These are phyloP conservation scores for Phylloporus gajari DNA, from an alignment of 1,284 basidiomycete genomes.

Conservation along the genomic window DNA sequence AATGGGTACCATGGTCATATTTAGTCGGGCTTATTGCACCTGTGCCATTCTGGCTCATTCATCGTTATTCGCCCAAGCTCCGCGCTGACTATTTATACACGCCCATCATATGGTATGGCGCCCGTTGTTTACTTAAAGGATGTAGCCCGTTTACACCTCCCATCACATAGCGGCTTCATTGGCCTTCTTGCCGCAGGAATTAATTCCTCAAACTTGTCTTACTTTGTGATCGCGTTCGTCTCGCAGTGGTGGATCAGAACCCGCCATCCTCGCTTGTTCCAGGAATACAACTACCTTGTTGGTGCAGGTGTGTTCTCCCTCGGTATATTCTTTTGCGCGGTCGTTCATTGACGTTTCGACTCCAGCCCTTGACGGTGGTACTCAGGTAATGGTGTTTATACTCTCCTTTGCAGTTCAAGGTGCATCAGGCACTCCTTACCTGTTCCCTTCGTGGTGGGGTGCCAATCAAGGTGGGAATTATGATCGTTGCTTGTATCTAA, in stretches of 20 bases:
- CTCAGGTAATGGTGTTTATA: conserved; percentile 77
- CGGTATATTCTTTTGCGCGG: neutral
- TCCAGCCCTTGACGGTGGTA: conserved; percentile 70
- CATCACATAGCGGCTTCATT: conserved; percentile 42
- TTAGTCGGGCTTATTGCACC: conserved; percentile 67
- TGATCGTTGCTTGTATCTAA: conserved; percentile 27
- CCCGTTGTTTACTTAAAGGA: neutral
- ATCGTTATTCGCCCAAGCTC: conserved; percentile 56
- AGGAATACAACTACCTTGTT: conserved; percentile 60
- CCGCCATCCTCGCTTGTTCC: conserved; percentile 67
- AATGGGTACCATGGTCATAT: conserved; percentile 66
- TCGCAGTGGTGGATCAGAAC: conserved; percentile 70
- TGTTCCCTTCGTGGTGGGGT: conserved; percentile 73
- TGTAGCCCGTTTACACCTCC: conserved; percentile 5
- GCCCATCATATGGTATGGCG: conserved; percentile 54
- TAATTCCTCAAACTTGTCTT: conserved; percentile 52
- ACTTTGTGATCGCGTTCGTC: conserved; percentile 59
- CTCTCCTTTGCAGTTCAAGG: conserved; percentile 79
- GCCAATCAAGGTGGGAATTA: conserved; percentile 53
- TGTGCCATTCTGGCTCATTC: conserved; percentile 64
- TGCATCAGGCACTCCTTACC: conserved; percentile 63
- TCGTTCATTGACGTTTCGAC: neutral
- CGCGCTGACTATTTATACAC: conserved; percentile 56
- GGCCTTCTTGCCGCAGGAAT: conserved; percentile 59
- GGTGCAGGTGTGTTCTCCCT: conserved; percentile 50